phyloP scores from a whole-genome alignment of 345 rosid species.

The Punica granatum region DNA sequence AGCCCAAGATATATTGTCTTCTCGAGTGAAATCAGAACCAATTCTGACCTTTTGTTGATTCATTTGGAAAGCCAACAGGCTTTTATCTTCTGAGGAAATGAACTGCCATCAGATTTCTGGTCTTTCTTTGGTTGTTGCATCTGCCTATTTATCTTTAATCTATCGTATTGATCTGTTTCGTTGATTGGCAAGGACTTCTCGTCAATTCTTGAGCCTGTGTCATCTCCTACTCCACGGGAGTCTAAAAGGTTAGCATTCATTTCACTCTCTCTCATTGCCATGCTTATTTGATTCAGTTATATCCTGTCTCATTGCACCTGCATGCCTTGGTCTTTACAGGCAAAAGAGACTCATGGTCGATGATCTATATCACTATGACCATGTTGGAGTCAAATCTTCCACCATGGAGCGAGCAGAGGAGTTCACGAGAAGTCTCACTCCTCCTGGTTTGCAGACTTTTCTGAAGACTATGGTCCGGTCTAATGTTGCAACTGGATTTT shows the following conservation, averaged over 20 bases:
- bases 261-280: background rate
- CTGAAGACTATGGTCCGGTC: slow-evolving; percentile 55
- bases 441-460: slow-evolving; percentile 41
- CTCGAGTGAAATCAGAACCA: background rate
- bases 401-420: slow-evolving; percentile 38
- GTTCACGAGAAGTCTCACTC: slow-evolving; percentile 39
- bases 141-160: background rate
- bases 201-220: background rate
- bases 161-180: background rate
- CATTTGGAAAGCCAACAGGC: too few relatives aligned
- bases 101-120: background rate
- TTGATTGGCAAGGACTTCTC: background rate
- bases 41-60: too few relatives aligned
- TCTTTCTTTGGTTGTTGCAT: background rate
- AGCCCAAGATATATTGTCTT: background rate
- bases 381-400: slow-evolving; percentile 17
- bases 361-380: slow-evolving; percentile 15
- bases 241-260: background rate
- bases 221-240: background rate
- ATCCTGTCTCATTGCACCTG: background rate
- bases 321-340: slow-evolving; percentile 1
- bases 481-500: slow-evolving; percentile 50
- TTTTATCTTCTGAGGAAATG: too few relatives aligned
- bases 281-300: background rate
- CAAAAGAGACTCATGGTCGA: slow-evolving; percentile 23